Base-by-base conservation (phyloP, 2,329 filamentous ascomycete genomes). In the Curvularia sp. region DNA sequence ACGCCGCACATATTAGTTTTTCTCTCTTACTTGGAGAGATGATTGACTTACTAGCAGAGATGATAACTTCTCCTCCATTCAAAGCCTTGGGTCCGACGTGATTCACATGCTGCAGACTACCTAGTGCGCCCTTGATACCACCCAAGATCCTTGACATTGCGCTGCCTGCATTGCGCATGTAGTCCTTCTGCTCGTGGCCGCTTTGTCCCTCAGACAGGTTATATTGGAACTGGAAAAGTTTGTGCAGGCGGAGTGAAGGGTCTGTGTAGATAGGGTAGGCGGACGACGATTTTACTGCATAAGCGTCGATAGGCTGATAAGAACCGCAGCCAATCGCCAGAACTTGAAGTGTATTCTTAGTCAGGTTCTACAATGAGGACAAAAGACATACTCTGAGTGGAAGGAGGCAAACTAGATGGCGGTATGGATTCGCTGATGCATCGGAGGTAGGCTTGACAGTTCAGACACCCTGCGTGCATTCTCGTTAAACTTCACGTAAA, bases 261-360 rank as follows among this genome's bases (percentile, higher is more conserved):
- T 71, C 64, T 4, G 67, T 69, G 18, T 71, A 71, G 20, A 71
- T 64, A 1, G 66, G 67, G 31, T 71, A 71, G 2, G 47, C 53
- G 2, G 66, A 71, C 0, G 64, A 62, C 3, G 64, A 53, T 4
- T 51, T 62, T 2, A 9, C 48, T 1, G 61, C 62, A 50, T 70
- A 71, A 0, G 58, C 60, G 9, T 65, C 58, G 20, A 71, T 71
- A 18, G 68, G 68, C n/a, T 68, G 66, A 13, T 69, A 63, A n/a
- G 67, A 68, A 13, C 68, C 68, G 22, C 62, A 63, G 12, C 65
- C 58, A 26, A 71, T 59, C 13, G 69, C 53, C 6, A 70, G 48
- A 1, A 71, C 68, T 71, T 18, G 5, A 10, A 3, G 5, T 4
- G 28, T 30, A n/a, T 3, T 48, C 15, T 31, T 10, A 43, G 53